These are phyloP conservation scores for Oryza rufipogon DNA, from an alignment of 176 grass and related monocot genomes.

Conservation along the genomic window DNA sequence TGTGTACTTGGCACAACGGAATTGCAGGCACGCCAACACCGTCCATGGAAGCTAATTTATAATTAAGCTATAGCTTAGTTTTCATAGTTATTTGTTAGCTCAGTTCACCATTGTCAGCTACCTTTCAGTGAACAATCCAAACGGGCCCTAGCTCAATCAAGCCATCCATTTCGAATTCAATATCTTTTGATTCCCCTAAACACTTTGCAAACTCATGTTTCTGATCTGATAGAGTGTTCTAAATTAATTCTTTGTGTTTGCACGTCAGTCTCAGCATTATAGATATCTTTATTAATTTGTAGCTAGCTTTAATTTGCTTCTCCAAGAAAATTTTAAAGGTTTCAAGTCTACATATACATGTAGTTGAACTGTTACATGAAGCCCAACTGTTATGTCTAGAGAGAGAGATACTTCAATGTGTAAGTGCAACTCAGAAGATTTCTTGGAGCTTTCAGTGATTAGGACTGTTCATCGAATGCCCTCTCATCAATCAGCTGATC, in stretches of 20 bases:
- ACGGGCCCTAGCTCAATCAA: neutral
- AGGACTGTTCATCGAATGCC: constrained; percentile 41
- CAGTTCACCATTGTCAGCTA: neutral
- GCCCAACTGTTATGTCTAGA: constrained; percentile 13
- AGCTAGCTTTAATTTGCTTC: constrained; percentile 4
- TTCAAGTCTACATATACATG: constrained; percentile 27
- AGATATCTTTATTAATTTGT: neutral
- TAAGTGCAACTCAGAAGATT: constrained; percentile 3
- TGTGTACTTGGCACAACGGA: neutral
- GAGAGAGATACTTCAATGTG: neutral
- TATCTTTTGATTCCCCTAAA: neutral
- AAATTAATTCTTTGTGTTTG: neutral
- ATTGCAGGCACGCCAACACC: neutral
- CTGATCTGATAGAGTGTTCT: neutral
- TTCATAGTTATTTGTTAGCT: neutral
- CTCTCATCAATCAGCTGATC: constrained; percentile 4
- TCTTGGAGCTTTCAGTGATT: constrained; percentile 37
- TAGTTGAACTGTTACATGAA: constrained; percentile 19
- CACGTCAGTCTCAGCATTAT: constrained; percentile 1
- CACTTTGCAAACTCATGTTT: constrained; percentile 1
- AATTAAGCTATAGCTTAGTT: neutral
- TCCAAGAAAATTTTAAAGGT: constrained; percentile 21
- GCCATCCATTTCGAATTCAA: neutral
- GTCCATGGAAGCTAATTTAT: neutral
- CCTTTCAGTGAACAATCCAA: neutral